Evolutionary conservation across 2,329 filamentous ascomycete genomes (phyloP).

Genomic region (Myotisia sp.): DNA sequence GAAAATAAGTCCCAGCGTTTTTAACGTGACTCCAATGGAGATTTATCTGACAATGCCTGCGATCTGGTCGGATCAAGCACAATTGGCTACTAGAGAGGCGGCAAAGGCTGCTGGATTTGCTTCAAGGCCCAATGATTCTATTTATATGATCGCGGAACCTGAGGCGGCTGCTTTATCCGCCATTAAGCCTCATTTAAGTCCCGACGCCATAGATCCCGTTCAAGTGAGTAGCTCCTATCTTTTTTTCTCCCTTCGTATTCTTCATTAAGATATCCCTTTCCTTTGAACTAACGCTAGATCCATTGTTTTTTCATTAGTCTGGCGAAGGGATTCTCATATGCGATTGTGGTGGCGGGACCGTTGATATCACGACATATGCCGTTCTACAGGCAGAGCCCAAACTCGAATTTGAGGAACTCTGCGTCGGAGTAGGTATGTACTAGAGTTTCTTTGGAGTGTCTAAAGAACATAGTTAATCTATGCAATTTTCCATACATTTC

Average conservation of each 20-base stretch:
- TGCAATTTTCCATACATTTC: background rate
- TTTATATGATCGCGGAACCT: conserved; percentile 14
- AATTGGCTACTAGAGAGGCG: conserved; percentile 12
- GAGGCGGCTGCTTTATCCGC: conserved; percentile 11
- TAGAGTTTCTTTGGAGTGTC: background rate
- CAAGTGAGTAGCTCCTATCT: too few relatives aligned
- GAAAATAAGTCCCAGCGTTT: conserved; percentile 11
- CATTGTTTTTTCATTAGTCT: background rate
- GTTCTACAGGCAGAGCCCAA: conserved; percentile 9
- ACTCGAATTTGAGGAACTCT: conserved; percentile 12
- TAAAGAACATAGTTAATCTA: background rate
- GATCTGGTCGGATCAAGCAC: conserved; percentile 12
- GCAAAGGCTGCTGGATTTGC: conserved; percentile 13
- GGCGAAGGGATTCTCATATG: conserved; percentile 16
- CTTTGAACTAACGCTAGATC: background rate
- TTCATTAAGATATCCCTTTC: too few relatives aligned
- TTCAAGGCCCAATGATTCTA: conserved; percentile 9
- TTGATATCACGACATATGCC: conserved; percentile 18
- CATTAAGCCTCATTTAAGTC: conserved; percentile 5
- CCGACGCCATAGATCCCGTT: conserved; percentile 6
- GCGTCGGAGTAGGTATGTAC: conserved; percentile 7
- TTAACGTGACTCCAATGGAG: conserved; percentile 11
- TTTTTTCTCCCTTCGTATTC: background rate
- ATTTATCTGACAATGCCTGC: conserved; percentile 15
- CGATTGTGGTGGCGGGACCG: conserved; percentile 20